phyloP scores from a whole-genome alignment of 2,329 filamentous ascomycete genomes.

The Scedosporium minutisporum region DNA sequence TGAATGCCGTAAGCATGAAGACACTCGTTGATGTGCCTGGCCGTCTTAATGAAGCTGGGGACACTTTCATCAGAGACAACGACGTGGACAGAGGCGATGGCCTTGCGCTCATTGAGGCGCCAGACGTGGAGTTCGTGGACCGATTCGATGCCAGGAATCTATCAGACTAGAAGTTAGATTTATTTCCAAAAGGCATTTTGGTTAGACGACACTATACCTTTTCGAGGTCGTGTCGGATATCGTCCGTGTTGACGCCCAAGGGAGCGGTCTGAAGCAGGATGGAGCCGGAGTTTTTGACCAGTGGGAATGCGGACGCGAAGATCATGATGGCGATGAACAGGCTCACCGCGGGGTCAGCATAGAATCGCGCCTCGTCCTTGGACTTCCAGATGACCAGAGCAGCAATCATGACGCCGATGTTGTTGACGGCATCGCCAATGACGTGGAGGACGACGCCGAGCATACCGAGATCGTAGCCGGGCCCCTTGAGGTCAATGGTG shows the following conservation, averaged over 20 bases:
- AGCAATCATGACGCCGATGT: slow-evolving; percentile 63
- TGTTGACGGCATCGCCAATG: slow-evolving; percentile 64
- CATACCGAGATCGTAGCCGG: slow-evolving; percentile 56
- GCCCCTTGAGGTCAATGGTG: slow-evolving; percentile 18
- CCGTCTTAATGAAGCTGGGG: slow-evolving; percentile 47
- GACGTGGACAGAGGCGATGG: slow-evolving; percentile 60
- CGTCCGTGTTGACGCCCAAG: slow-evolving; percentile 44
- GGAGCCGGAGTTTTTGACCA: slow-evolving; percentile 51
- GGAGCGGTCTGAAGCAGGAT: slow-evolving; percentile 63
- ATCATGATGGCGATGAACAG: slow-evolving; percentile 68
- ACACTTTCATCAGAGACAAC: slow-evolving; percentile 49
- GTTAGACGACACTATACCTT: slow-evolving; percentile 29
- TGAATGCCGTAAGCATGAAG: slow-evolving; percentile 67
- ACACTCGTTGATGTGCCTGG: slow-evolving; percentile 55
- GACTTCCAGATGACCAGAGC: slow-evolving; percentile 61
- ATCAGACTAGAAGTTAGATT: not conserved
- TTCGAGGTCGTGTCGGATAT: slow-evolving; percentile 61
- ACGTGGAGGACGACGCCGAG: slow-evolving; percentile 63
- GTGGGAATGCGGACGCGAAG: slow-evolving; percentile 50
- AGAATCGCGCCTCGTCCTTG: slow-evolving; percentile 48
- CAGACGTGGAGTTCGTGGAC: slow-evolving; percentile 68
- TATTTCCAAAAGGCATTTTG: not conserved
- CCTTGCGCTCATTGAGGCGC: slow-evolving; percentile 61
- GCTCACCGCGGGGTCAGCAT: slow-evolving; percentile 61
- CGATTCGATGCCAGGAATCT: slow-evolving; percentile 57